Conservation (phyloP, 495 filamentous ascomycete genomes). For the Neurospora sp. region DNA sequence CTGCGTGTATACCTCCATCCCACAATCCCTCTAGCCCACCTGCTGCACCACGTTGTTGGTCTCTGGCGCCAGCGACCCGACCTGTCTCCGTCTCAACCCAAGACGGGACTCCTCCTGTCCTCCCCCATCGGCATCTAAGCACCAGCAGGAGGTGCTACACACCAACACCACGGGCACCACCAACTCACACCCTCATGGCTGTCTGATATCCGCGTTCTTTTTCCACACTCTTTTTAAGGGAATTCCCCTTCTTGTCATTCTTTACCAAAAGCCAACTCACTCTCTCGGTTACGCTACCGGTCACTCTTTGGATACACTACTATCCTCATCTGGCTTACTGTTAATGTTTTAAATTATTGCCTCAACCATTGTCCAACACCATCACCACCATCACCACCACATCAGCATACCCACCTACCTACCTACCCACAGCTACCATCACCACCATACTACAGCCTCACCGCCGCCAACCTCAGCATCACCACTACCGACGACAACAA, state of each 20-base stretch:
- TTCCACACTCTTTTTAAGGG: slow-evolving; percentile 1
- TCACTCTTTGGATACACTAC: neutral
- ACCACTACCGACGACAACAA: neutral
- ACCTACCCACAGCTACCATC: neutral
- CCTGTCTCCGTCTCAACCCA: neutral
- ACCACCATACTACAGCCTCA: neutral
- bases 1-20: neutral
- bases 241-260: neutral
- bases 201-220: neutral
- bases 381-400: neutral
- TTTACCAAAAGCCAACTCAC: neutral
- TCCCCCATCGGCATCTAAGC: neutral
- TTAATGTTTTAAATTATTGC: neutral
- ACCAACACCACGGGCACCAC: neutral
- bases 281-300: neutral
- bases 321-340: neutral
- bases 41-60: neutral
- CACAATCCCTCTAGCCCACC: neutral
- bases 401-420: neutral
- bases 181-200: neutral
- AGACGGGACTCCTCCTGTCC: neutral
- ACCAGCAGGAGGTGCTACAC: neutral
- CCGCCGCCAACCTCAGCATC: neutral
- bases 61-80: neutral
- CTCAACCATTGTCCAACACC: neutral